Evolutionary conservation across 345 rosid genomes (phyloP).

Genomic region (Gossypium longicalyx): DNA sequence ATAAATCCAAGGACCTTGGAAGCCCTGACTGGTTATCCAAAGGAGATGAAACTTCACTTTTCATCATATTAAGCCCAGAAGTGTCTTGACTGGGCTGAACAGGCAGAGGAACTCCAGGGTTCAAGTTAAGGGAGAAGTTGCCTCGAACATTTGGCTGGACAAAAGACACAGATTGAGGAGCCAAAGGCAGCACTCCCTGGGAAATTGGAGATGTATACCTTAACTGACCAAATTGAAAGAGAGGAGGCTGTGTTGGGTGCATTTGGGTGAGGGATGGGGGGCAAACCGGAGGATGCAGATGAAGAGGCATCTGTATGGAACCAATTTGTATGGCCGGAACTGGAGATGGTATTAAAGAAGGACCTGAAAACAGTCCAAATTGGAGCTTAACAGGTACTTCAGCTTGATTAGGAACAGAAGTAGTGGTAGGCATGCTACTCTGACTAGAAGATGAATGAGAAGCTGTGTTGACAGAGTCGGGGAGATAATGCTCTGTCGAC

Average conservation of each 20-base stretch:
- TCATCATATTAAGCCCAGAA: background rate
- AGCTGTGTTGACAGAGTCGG: slow-evolving; percentile 32
- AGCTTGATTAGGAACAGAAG: slow-evolving; percentile 44
- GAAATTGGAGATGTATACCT: slow-evolving; percentile 74
- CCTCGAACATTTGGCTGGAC: slow-evolving; percentile 44
- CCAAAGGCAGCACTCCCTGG: slow-evolving; percentile 63
- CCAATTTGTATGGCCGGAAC: slow-evolving; percentile 99
- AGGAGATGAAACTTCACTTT: slow-evolving; percentile 20
- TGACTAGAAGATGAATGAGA: slow-evolving; percentile 43
- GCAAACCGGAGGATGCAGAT: slow-evolving; percentile 69
- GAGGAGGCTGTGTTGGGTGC: slow-evolving; percentile 66
- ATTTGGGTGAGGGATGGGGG: slow-evolving; percentile 48
- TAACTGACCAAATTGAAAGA: slow-evolving; percentile 92
- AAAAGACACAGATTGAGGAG: slow-evolving; percentile 55
- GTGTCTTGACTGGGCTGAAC: slow-evolving; percentile 41
- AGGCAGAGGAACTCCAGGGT: slow-evolving; percentile 39
- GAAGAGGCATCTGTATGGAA: slow-evolving; percentile 99
- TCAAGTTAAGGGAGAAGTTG: slow-evolving; percentile 47
- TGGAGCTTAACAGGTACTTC: slow-evolving; percentile 77
- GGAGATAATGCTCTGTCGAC: slow-evolving; percentile 28
- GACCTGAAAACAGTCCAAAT: slow-evolving; percentile 95
- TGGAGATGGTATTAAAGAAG: slow-evolving; percentile 84
- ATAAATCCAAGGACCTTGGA: slow-evolving; percentile 32
- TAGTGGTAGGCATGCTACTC: slow-evolving; percentile 32
- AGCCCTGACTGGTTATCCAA: slow-evolving; percentile 44